Conservation (phyloP, 2,329 filamentous ascomycete species). For the Fusarium liriodendri region DNA sequence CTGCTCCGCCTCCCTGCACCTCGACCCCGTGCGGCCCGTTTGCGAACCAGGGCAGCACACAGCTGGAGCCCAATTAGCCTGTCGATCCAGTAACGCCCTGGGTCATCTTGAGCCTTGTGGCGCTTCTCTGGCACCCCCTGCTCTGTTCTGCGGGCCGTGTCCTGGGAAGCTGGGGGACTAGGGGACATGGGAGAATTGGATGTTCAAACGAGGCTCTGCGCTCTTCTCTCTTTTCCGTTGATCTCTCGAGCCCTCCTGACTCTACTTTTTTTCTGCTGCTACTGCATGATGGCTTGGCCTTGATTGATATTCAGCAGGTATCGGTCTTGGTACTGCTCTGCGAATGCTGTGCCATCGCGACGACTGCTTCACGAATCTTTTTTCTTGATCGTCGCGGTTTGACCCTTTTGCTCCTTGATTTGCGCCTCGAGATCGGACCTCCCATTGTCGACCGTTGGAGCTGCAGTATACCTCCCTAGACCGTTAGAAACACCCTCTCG, state of each 20-base stretch:
- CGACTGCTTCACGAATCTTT: not conserved
- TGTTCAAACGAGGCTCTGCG: constrained; percentile 33
- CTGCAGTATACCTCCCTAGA: not conserved
- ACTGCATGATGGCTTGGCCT: constrained; percentile 15
- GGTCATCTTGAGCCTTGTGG: constrained; percentile 24
- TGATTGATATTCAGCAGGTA: constrained; percentile 10
- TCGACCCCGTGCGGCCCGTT: constrained; percentile 5
- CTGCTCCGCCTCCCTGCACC: not conserved
- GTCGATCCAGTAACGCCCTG: constrained; percentile 30
- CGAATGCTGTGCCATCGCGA: not conserved
- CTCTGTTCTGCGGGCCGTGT: constrained; percentile 10
- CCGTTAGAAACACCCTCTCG: not conserved
- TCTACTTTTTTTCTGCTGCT: not conserved
- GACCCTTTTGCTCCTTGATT: not conserved
- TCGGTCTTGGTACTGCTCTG: constrained; percentile 6
- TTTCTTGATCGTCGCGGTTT: not conserved
- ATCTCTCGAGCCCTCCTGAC: not conserved
- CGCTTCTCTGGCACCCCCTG: constrained; percentile 5
- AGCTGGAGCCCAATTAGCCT: constrained; percentile 21
- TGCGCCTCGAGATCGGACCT: not conserved
- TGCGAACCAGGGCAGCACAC: not conserved
- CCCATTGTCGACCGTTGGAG: not conserved
- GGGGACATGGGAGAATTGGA: not conserved
- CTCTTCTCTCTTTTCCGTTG: constrained; percentile 1
- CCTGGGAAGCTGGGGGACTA: not conserved